Base-by-base conservation (phyloP, 805 yeast species). In the Spathaspora boniae region DNA sequence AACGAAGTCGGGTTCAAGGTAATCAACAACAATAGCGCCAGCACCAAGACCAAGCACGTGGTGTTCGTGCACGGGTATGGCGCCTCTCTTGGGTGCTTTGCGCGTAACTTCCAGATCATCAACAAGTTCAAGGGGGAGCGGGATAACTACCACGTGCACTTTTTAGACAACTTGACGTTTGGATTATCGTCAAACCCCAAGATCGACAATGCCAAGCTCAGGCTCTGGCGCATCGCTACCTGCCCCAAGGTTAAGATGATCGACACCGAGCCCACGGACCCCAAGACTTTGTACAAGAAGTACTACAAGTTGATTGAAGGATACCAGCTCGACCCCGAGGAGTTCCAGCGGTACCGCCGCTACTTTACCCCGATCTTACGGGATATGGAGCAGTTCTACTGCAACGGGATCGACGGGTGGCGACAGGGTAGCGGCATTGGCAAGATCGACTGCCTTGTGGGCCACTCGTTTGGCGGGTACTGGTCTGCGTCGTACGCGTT, bases 381-480 rank as follows among this genome's bases (percentile, higher is more conserved):
- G 9, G 63, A 64, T 9, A 72, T 78, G 23, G 86, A 82, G 44
- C 50, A 64, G 11, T 73, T 77, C 45, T 83, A 81, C 43, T 52
- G 74, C 6, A 73, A 70, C 7, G 73, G 80, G 2, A 54, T 86
- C 5, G 91, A 85, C 34, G 53, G 58, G 5, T 85, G 94, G 93
- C 62, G 93, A 46, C 40, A 37, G 6, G 58, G 48, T 6, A 60
- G 72, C 15, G 65, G 67, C 0, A 53, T 85, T 8, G 70, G 65
- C 2, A 68, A 74, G 42, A 70, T 86, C 26, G 71, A 67, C 44
- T 82, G 75, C 47, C 51, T 86, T 9, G 60, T 85, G 15, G 91
- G 87, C 0, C 95, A 86, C 55, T 84, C 94, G 0, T 78, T 76
- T 44, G 95, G 95, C 21, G 93, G 87, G 0, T 80, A 82, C 47